Evolutionary conservation across 371 early-diverging fungal species (phyloP).

Genomic region (Batkoa obscura): DNA sequence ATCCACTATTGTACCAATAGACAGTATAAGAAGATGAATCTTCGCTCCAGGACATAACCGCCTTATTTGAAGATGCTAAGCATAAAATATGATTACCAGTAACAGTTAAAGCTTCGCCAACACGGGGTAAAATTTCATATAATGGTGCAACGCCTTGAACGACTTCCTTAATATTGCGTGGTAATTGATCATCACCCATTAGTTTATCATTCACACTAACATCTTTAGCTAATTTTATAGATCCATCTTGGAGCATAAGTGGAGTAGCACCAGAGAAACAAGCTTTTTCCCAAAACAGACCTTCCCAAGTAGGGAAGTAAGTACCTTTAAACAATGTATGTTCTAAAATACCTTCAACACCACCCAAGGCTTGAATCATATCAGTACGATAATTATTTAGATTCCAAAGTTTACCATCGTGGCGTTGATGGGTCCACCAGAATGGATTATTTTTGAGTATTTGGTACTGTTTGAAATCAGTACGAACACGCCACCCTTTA

Average conservation of each 20-base stretch:
- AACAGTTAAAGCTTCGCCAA: constrained; percentile 13
- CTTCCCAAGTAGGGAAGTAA: constrained; percentile 93
- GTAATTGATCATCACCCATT: constrained; percentile 23
- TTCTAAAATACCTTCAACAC: constrained; percentile 95
- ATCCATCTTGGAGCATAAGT: constrained; percentile 15
- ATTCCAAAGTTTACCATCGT: constrained; percentile 96
- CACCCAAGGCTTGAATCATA: constrained; percentile 96
- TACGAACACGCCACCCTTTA: constrained; percentile 95
- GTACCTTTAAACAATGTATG: constrained; percentile 97
- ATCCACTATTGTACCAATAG: no score
- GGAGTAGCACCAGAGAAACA: constrained; percentile 12
- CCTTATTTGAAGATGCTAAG: no score
- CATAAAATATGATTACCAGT: constrained; percentile 23
- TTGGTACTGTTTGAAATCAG: constrained; percentile 95
- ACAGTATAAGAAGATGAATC: no score
- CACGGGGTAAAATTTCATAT: constrained; percentile 9
- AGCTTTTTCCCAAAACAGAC: constrained; percentile 95
- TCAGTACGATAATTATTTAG: constrained; percentile 94
- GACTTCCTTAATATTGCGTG: constrained; percentile 13
- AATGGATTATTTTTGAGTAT: constrained; percentile 89
- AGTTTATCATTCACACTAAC: constrained; percentile 17
- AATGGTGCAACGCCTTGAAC: constrained; percentile 15
- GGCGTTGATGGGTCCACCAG: constrained; percentile 85
- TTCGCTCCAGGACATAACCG: no score
- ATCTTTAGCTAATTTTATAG: constrained; percentile 11